These are phyloP conservation scores for Solanum boliviense DNA, from an alignment of 257 asterid species.

Conservation along the genomic window DNA sequence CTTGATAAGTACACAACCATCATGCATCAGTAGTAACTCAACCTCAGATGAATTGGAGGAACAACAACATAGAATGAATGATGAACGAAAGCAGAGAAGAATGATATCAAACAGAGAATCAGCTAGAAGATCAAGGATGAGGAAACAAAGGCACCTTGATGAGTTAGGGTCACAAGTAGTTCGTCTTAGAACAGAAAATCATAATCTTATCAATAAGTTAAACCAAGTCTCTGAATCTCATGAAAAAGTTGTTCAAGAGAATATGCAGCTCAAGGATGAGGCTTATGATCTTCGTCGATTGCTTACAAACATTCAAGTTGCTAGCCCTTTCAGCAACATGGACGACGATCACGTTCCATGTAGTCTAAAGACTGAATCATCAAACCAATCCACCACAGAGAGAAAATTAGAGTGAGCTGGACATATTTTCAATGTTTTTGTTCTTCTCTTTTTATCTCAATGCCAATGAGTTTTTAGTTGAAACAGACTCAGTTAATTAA, in stretches of 20 bases:
- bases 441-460: conserved; percentile 15
- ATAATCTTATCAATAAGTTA: conserved; percentile 17
- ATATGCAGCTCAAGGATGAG: conserved; percentile 31
- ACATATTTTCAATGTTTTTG: conserved; percentile 7
- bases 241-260: conserved; percentile 21
- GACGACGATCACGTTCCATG: conserved; percentile 43
- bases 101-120: conserved; percentile 59
- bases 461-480: conserved; percentile 2
- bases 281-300: conserved; percentile 14
- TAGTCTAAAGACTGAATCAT: conserved; percentile 40
- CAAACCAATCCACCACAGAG: conserved; percentile 26
- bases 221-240: conserved; percentile 22
- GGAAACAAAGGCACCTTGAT: conserved; percentile 50
- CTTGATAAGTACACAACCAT: background rate
- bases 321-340: conserved; percentile 37
- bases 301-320: conserved; percentile 14
- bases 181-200: conserved; percentile 24
- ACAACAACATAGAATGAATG: conserved; percentile 8
- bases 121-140: conserved; percentile 56
- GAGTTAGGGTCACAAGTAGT: conserved; percentile 37
- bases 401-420: background rate
- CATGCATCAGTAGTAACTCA: conserved; percentile 26
- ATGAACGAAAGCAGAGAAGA: conserved; percentile 38
- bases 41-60: conserved; percentile 51
- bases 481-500: background rate